These are phyloP conservation scores for Trichoderma harzianum DNA, from an alignment of 2,329 filamentous ascomycete genomes.

Conservation along the genomic window DNA sequence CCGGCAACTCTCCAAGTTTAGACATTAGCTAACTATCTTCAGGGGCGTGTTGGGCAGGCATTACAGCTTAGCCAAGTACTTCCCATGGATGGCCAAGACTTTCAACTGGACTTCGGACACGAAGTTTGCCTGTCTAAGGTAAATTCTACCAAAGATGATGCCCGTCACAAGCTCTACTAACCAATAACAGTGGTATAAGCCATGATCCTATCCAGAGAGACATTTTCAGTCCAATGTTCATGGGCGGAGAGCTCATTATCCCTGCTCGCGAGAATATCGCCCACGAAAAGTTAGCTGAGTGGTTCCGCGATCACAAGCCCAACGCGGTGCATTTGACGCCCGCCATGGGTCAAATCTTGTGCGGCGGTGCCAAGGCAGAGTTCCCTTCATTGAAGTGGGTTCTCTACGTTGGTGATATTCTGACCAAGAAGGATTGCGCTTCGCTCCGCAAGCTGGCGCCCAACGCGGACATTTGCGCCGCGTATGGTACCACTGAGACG, in stretches of 20 bases:
- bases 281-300: slow-evolving; percentile 80
- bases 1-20: slow-evolving; percentile 55
- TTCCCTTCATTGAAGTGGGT: slow-evolving; percentile 75
- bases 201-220: slow-evolving; percentile 66
- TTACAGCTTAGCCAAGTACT: slow-evolving; percentile 81
- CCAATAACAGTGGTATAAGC: slow-evolving; percentile 46
- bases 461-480: slow-evolving; percentile 77
- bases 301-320: slow-evolving; percentile 72
- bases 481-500: slow-evolving; percentile 88
- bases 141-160: neutral
- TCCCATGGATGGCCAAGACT: slow-evolving; percentile 76
- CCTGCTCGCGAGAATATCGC: slow-evolving; percentile 80
- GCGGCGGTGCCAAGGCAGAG: slow-evolving; percentile 74
- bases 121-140: slow-evolving; percentile 11
- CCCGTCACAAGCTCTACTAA: slow-evolving; percentile 19
- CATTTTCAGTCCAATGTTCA: slow-evolving; percentile 86
- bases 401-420: slow-evolving; percentile 88
- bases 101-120: neutral
- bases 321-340: slow-evolving; percentile 89
- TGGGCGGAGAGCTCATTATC: slow-evolving; percentile 75
- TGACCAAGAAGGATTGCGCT: slow-evolving; percentile 80
- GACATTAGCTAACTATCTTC: neutral
- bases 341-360: slow-evolving; percentile 92
- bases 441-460: slow-evolving; percentile 71
- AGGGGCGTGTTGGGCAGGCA: slow-evolving; percentile 78